Evolutionary conservation across 176 grass and related monocot genomes (phyloP).

Genomic region (Triticum aestivum): DNA sequence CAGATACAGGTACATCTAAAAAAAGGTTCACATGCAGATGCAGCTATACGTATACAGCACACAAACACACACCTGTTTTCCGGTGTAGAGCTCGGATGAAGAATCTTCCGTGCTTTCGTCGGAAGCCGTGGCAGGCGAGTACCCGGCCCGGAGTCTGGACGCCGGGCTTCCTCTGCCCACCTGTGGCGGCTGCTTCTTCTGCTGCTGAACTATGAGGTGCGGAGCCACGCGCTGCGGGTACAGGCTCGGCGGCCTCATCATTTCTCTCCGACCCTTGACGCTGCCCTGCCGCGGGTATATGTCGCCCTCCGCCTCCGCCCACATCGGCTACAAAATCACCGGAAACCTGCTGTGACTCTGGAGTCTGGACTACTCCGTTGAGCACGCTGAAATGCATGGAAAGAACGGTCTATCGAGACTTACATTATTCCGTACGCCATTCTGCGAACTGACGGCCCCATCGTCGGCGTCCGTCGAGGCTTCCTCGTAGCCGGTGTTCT

Average conservation of each 20-base stretch:
- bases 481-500: neutral
- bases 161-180: slow-evolving; percentile 18
- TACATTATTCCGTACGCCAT: slow-evolving; percentile 55
- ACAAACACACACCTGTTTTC: slow-evolving; percentile 28
- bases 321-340: slow-evolving; percentile 46
- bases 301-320: slow-evolving; percentile 48
- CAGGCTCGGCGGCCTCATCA: slow-evolving; percentile 44
- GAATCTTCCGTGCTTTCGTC: slow-evolving; percentile 43
- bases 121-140: slow-evolving; percentile 19
- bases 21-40: no score
- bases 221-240: slow-evolving; percentile 69
- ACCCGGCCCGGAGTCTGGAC: slow-evolving; percentile 7
- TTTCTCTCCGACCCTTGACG: slow-evolving; percentile 22
- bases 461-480: slow-evolving; percentile 12
- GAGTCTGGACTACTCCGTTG: neutral
- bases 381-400: neutral
- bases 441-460: slow-evolving; percentile 32
- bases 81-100: slow-evolving; percentile 34
- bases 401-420: neutral
- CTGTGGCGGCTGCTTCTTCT: slow-evolving; percentile 16
- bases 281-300: slow-evolving; percentile 43
- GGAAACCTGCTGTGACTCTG: neutral
- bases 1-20: no score
- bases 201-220: slow-evolving; percentile 52
- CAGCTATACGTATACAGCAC: no score